Percentiles rank a stretch among this genome's conserved stretches.
These are phyloP conservation scores for Cyberlindnera sargentensis DNA, from an alignment of 805 yeast species.

Conservation along the genomic window DNA sequence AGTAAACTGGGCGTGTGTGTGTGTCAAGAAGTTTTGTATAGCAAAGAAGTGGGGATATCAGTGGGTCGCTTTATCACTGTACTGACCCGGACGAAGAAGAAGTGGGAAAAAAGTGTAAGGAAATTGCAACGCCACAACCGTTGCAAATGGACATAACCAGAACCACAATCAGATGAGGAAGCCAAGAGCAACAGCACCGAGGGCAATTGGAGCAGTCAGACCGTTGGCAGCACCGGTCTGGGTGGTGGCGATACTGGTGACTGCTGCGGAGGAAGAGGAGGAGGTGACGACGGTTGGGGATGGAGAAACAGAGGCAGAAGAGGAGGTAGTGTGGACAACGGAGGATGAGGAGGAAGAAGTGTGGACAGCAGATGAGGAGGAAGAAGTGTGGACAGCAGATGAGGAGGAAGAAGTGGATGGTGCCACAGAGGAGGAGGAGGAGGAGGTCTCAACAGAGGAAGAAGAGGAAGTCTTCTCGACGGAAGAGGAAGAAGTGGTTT, in stretches of 20 bases:
- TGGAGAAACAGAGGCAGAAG: slow-evolving; percentile 14
- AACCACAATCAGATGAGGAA: slow-evolving; percentile 9
- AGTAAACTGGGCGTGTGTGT: too few relatives aligned
- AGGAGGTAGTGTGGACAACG: slow-evolving; percentile 9
- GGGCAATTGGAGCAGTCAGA: slow-evolving; percentile 34
- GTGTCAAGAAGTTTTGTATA: too few relatives aligned
- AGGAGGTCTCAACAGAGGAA: slow-evolving; percentile 4
- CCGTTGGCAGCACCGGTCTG: slow-evolving; percentile 25
- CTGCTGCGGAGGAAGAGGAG: slow-evolving; percentile 3
- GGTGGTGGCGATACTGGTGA: slow-evolving; percentile 17
- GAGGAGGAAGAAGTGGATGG: slow-evolving; percentile 21
- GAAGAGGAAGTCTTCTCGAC: slow-evolving; percentile 20
- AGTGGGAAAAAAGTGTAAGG: background rate
- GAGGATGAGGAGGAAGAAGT: slow-evolving; percentile 4
- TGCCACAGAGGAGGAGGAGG: slow-evolving; percentile 16
- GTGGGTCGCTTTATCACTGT: too few relatives aligned
- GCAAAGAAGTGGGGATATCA: too few relatives aligned
- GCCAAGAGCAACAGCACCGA: slow-evolving; percentile 29
- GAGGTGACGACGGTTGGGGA: slow-evolving; percentile 1
- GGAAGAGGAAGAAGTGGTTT: slow-evolving; percentile 7
- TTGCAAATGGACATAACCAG: too few relatives aligned
- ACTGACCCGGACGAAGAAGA: background rate
- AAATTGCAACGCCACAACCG: too few relatives aligned
- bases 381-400: slow-evolving; percentile 5
- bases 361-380: slow-evolving; percentile 5